Evolutionary conservation across 176 grass and related monocot species (phyloP), one percentile per base, ranked within the genome.

Genomic region (Raddia guianensis): DNA sequence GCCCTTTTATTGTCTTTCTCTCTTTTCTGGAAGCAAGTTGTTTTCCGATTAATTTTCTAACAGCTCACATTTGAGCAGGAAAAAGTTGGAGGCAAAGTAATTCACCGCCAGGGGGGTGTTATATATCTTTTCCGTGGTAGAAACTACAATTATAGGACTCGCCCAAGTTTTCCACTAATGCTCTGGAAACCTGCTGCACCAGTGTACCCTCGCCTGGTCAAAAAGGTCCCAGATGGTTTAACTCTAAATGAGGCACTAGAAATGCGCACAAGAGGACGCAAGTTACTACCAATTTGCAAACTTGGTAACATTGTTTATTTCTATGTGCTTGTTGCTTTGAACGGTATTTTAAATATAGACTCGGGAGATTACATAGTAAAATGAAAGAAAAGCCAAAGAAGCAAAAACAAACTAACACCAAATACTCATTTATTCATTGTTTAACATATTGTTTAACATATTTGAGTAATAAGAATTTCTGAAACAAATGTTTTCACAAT

Each of bases 51-150:
- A 18, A 40, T 76, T 76, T 46, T 20, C 45, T 69, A 42, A 80
- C 27, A 27, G 27, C 27, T 27, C 27, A 84, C 53, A 27, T 27
- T 27, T 68, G 14, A 50, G 85, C 80, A 98, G 95, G 27, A 27
- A 27, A 27, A 27, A 78, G 87, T 91, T 74, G 92, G 95, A 82
- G 95, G 95, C 49, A 92, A 92, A 87, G 79, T 98, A 68, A 94
- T 98, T 86, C 78, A 94, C 59, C 73, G 83, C 12, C 81, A 87
- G 76, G 95, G 92, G 42, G 95, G 95, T 66, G 83, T 91, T 58
- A 83, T 98, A 81, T 94, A 89, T 77, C 87, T 98, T 59, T 98
- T 94, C 76, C 95, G 95, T 80, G 95, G 95, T 54, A 88, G 95
- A 83, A 91, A 98, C 59, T 98, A 94, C 68, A 98, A 98, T 59